Evolutionary conservation across 78 protist genomes (phyloP), one percentile per base, ranked within the genome.

Genomic region (Salpingoeca rosetta): DNA sequence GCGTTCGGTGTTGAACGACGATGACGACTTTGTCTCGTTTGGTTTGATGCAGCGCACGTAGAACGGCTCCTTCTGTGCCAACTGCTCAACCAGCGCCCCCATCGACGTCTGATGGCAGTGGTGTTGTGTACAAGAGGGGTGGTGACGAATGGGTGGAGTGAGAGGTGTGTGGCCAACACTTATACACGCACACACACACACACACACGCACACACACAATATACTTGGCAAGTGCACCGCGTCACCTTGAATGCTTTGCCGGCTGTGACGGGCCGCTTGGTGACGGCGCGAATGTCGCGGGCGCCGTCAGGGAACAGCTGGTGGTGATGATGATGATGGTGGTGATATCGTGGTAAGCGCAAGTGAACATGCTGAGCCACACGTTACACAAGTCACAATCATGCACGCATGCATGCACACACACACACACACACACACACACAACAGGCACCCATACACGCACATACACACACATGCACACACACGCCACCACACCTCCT

Each of bases 31-130:
- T 44, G 76, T 51, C 44, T 87, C 93, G 88, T 95, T 95, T 56
- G 95, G 92, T 84, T 94, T 94, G 73, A 95, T 43, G 77, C 85
- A 81, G 38, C 96, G 87, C 31, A 94, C 87, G 74, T 92, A 95
- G 88, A 92, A 93, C 39, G 97, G 95, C 76, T 88, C 82, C 76
- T 92, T 91, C 7, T 76, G 78, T 43, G 78, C 41, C 26, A 94
- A 42, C 1, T 92, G 88, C 1, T 73, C 57, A 38, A 94, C 86
- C 2, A 94, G 84, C 27, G 84, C 86, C 80, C 76, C 86, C 79
- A 92, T 86, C 43, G 75, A 44, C 27, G 27, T 56, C 77, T 56
- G 41, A n/a, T n/a, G n/a, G n/a, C n/a, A n/a, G n/a, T n/a, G n/a
- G n/a, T n/a, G n/a, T n/a, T n/a, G n/a, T n/a, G n/a, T n/a, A n/a